Percentiles rank a stretch among this genome's conserved stretches.
These are phyloP conservation scores for Nepenthes alata DNA, from an alignment of 179 eudicot species.

Conservation along the genomic window DNA sequence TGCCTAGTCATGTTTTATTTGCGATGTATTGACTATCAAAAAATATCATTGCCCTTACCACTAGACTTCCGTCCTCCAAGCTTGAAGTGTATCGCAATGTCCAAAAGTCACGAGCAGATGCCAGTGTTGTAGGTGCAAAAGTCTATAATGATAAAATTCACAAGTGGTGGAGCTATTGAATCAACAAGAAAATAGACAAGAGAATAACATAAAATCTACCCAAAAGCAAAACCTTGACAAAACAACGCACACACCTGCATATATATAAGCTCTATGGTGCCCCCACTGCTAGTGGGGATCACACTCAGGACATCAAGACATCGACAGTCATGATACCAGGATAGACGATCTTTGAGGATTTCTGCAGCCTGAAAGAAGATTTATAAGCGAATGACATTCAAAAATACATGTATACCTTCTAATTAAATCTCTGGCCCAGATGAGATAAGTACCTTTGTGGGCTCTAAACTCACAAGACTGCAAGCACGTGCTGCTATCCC, in stretches of 20 bases:
- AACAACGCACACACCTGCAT: slow-evolving; percentile 29
- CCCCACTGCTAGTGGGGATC: slow-evolving; percentile 42
- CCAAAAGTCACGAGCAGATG: slow-evolving; percentile 51
- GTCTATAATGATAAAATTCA: slow-evolving; percentile 4
- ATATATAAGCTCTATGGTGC: slow-evolving; percentile 45
- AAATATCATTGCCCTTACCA: slow-evolving; percentile 16
- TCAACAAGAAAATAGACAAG: background rate
- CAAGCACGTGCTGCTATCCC: slow-evolving; percentile 58
- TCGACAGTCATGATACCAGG: slow-evolving; percentile 52
- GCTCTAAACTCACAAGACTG: slow-evolving; percentile 50
- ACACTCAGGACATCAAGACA: slow-evolving; percentile 32
- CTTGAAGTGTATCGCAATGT: slow-evolving; percentile 41
- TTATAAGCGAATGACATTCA: background rate
- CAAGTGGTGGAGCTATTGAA: background rate
- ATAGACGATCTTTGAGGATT: slow-evolving; percentile 50
- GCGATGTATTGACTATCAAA: background rate
- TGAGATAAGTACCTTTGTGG: slow-evolving; percentile 32
- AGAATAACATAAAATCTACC: background rate
- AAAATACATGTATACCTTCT: background rate
- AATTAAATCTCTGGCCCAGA: background rate
- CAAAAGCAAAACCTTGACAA: background rate
- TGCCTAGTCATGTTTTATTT: too few relatives aligned
- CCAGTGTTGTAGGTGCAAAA: slow-evolving; percentile 47
- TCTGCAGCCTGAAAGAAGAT: slow-evolving; percentile 26
- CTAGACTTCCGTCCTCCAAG: slow-evolving; percentile 47